A percentile compares a stretch with the other conserved stretches of the same genome.
Conservation (phyloP, 768 basidiomycete species). For the Rhodotorula taiwanensis region DNA sequence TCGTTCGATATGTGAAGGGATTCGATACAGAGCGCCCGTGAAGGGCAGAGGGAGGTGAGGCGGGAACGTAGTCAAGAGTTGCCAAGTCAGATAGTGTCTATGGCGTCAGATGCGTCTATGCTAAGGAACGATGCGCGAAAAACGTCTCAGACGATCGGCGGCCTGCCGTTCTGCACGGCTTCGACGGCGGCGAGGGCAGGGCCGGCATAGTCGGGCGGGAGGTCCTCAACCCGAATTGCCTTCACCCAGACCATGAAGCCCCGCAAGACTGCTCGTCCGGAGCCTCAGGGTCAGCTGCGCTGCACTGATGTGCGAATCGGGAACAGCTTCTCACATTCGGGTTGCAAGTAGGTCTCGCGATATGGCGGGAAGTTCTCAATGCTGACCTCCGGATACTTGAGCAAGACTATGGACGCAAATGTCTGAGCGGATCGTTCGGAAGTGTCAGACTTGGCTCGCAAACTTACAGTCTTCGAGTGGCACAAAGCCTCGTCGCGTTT, state of each 20-base stretch:
- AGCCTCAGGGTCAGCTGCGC: too few species aligned
- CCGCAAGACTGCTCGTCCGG: constrained; percentile 15
- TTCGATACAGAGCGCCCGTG: too few species aligned
- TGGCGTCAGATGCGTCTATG: too few species aligned
- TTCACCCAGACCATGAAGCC: constrained; percentile 26
- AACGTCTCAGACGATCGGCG: too few species aligned
- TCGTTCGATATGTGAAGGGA: too few species aligned
- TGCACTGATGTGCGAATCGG: too few species aligned
- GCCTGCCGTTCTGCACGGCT: not conserved
- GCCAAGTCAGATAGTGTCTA: too few species aligned
- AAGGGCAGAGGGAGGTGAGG: too few species aligned
- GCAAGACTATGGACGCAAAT: not conserved
- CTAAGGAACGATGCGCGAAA: too few species aligned
- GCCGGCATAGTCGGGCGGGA: constrained; percentile 7
- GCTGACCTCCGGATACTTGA: constrained; percentile 8
- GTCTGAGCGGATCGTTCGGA: not conserved
- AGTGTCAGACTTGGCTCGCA: too few species aligned
- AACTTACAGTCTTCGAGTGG: constrained; percentile 31
- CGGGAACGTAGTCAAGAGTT: too few species aligned
- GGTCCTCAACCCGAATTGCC: constrained; percentile 7
- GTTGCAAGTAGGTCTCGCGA: constrained; percentile 13
- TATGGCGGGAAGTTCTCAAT: constrained; percentile 2
- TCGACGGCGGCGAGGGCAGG: not conserved
- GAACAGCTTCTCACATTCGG: constrained; percentile 13
- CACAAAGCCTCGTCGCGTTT: constrained; percentile 28